These are phyloP conservation scores for Bisporella sp. DNA, from an alignment of 2,329 filamentous ascomycete species.

Conservation along the genomic window DNA sequence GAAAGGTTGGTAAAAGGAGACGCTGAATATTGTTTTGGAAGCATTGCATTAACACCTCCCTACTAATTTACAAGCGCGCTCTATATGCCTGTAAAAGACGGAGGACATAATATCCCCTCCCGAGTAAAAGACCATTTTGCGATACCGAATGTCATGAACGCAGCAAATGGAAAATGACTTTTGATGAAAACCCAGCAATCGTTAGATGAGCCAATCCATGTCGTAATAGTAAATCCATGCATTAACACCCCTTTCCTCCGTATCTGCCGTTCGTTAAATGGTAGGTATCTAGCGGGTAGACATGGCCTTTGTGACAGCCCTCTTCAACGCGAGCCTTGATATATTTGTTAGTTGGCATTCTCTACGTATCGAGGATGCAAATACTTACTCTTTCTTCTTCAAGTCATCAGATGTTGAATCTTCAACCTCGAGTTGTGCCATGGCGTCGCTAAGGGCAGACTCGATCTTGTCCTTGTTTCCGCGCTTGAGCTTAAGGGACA, in stretches of 20 bases:
- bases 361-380: too few relatives aligned
- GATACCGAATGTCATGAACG: not conserved
- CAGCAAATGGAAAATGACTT: conserved; percentile 27
- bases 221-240: conserved; percentile 27
- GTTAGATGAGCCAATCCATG: conserved; percentile 26
- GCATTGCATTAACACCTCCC: conserved; percentile 22
- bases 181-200: conserved; percentile 17
- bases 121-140: not conserved
- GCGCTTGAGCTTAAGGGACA: conserved; percentile 97
- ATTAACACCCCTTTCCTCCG: conserved; percentile 19
- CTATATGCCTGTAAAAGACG: conserved; percentile 24
- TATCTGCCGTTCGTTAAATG: conserved; percentile 10
- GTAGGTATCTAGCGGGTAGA: conserved; percentile 65
- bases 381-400: conserved; percentile 83
- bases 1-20: too few relatives aligned
- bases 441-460: conserved; percentile 90
- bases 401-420: conserved; percentile 88
- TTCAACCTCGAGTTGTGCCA: conserved; percentile 94
- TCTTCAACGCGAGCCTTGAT: conserved; percentile 73
- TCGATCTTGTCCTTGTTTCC: conserved; percentile 99
- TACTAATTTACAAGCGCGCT: conserved; percentile 29
- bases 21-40: too few relatives aligned
- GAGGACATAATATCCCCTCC: conserved; percentile 12
- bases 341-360: too few relatives aligned
- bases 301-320: conserved; percentile 96